Evolutionary conservation across 2,329 filamentous ascomycete species (phyloP).

Genomic region (Ceratocystis variospora): DNA sequence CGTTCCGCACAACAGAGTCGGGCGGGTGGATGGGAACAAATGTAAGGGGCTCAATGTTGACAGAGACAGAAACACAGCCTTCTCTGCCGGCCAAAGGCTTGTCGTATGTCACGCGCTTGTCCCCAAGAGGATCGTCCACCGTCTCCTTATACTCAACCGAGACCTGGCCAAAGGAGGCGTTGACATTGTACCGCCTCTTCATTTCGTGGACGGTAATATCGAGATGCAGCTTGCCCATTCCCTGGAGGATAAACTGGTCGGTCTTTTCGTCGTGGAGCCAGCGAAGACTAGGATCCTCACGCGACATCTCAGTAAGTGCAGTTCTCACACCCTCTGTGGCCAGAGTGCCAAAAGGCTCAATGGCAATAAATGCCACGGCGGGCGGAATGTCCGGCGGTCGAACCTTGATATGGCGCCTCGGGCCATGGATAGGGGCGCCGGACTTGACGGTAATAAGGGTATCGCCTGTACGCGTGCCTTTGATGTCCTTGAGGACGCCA

Average conservation of each 20-base stretch:
- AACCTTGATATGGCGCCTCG: conserved; percentile 63
- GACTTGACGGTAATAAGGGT: conserved; percentile 65
- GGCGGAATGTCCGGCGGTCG: conserved; percentile 80
- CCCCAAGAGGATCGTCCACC: conserved; percentile 42
- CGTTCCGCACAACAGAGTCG: conserved; percentile 44
- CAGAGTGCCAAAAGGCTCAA: conserved; percentile 64
- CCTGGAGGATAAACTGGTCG: conserved; percentile 82
- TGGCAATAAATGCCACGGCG: conserved; percentile 89
- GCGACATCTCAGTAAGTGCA: conserved; percentile 60
- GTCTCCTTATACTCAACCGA: conserved; percentile 93
- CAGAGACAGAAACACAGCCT: conserved; percentile 64
- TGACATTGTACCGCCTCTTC: conserved; percentile 65
- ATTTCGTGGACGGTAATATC: conserved; percentile 85
- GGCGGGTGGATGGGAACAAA: conserved; percentile 28
- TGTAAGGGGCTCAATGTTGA: conserved; percentile 47
- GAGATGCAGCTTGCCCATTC: conserved; percentile 92
- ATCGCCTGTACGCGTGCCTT: conserved; percentile 84
- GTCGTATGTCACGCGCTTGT: conserved; percentile 55
- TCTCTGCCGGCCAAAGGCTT: conserved; percentile 65
- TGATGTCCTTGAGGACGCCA: conserved; percentile 80
- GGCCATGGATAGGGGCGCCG: conserved; percentile 48
- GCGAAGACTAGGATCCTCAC: conserved; percentile 86
- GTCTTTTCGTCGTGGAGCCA: conserved; percentile 77
- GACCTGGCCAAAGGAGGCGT: conserved; percentile 78
- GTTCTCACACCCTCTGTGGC: conserved; percentile 70